Evolutionary conservation across 148 eudicot genomes (phyloP).

Genomic region (Gaultheria prostrata): DNA sequence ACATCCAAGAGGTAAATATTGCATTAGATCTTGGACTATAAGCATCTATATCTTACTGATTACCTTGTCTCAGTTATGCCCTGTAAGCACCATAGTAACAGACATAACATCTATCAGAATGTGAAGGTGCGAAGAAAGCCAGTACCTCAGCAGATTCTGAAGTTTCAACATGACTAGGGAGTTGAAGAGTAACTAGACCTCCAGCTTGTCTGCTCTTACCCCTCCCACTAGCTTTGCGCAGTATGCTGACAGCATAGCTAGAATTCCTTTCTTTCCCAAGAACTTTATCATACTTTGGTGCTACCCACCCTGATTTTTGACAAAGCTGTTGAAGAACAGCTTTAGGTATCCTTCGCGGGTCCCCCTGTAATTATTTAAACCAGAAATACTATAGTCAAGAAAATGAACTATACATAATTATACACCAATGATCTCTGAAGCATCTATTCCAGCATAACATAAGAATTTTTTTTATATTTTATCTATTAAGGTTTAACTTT

Average conservation of each 20-base stretch:
- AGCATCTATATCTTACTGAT: constrained; percentile 1
- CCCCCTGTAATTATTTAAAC: constrained; percentile 54
- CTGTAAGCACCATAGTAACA: not conserved
- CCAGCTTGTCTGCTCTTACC: constrained; percentile 97
- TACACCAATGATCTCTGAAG: not conserved
- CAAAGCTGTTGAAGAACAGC: constrained; percentile 95
- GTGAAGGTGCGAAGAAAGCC: not conserved
- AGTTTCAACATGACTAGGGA: constrained; percentile 57
- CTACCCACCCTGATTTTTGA: constrained; percentile 94
- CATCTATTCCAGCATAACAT: not conserved
- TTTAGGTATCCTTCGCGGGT: constrained; percentile 78
- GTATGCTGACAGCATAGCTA: constrained; percentile 63
- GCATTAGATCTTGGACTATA: not conserved
- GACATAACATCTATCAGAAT: not conserved
- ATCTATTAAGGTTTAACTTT: not conserved
- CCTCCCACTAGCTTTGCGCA: constrained; percentile 94
- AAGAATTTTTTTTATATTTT: not conserved
- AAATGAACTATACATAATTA: not conserved
- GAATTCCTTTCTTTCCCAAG: constrained; percentile 49
- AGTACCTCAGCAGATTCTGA: constrained; percentile 80
- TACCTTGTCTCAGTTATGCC: not conserved
- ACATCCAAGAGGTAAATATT: not conserved
- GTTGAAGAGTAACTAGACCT: constrained; percentile 76
- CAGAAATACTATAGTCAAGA: constrained; percentile 3
- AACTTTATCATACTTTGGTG: constrained; percentile 79